These are phyloP conservation scores for Zymoseptoria brevis DNA, from an alignment of 2,329 filamentous ascomycete species.

Conservation along the genomic window DNA sequence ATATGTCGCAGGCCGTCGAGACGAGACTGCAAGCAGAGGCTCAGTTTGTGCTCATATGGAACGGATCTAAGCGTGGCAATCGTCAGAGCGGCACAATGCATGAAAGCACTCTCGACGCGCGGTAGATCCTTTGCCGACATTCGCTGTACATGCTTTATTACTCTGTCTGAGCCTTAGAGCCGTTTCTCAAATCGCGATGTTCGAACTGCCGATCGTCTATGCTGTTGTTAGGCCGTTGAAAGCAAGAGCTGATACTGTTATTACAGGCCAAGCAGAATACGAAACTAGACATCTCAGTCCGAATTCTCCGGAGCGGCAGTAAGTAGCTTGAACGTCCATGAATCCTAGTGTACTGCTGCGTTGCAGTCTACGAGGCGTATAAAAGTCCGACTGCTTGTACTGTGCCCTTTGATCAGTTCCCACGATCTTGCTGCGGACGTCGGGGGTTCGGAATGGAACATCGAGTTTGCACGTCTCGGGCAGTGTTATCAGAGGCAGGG, in stretches of 20 bases:
- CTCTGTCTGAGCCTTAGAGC: neutral
- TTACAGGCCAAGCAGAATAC: neutral
- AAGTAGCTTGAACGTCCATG: neutral
- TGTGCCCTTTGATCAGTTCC: no score
- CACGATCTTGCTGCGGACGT: neutral
- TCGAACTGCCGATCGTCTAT: neutral
- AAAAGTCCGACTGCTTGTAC: no score
- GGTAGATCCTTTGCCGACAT: neutral
- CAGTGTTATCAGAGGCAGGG: neutral
- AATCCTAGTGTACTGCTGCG: no score
- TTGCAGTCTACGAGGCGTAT: no score
- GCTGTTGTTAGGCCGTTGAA: neutral
- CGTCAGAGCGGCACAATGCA: neutral
- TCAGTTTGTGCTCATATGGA: neutral
- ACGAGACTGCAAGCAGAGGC: neutral
- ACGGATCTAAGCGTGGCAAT: neutral
- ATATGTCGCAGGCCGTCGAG: no score
- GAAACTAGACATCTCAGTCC: neutral
- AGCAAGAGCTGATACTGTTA: neutral
- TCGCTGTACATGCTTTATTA: neutral
- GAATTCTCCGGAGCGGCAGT: no score
- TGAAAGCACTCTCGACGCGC: neutral
- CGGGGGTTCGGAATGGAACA: neutral
- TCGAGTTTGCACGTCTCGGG: neutral
- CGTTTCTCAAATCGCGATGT: neutral